Evolutionary conservation across 179 eudicot genomes (phyloP).

Genomic region (Beta lomatogona): DNA sequence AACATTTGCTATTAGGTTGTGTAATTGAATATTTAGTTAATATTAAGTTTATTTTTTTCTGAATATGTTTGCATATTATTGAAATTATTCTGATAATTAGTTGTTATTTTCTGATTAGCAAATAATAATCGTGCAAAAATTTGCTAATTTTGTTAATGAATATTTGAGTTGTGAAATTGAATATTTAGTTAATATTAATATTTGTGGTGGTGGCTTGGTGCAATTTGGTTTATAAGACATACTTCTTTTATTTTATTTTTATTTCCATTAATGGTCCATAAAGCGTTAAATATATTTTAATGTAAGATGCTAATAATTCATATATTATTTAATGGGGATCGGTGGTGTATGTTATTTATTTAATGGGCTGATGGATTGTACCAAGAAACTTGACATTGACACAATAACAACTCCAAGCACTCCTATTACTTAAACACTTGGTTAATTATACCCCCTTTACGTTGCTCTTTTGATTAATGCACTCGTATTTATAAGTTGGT

Average conservation of each 20-base stretch:
- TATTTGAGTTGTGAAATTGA: too few species aligned
- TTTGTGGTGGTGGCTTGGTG: neutral
- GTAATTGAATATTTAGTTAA: too few species aligned
- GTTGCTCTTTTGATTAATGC: neutral
- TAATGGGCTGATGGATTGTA: neutral
- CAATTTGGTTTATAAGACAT: neutral
- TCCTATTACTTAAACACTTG: neutral
- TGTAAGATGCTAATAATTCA: neutral
- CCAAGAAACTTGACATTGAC: conserved; percentile 1
- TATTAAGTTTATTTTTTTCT: too few species aligned
- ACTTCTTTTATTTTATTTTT: neutral
- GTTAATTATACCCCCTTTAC: neutral
- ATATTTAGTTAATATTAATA: too few species aligned
- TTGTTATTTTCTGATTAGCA: too few species aligned
- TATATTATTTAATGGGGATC: neutral
- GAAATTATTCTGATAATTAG: too few species aligned
- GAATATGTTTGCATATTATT: too few species aligned
- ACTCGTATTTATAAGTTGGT: neutral
- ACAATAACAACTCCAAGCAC: neutral
- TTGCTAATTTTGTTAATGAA: too few species aligned
- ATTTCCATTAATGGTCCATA: neutral
- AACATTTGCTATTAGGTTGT: too few species aligned
- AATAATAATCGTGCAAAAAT: too few species aligned
- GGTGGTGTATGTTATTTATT: neutral
- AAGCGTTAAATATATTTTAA: neutral